Evolutionary conservation across 305 asterid species (phyloP).

Genomic region (Solanum hybrid): DNA sequence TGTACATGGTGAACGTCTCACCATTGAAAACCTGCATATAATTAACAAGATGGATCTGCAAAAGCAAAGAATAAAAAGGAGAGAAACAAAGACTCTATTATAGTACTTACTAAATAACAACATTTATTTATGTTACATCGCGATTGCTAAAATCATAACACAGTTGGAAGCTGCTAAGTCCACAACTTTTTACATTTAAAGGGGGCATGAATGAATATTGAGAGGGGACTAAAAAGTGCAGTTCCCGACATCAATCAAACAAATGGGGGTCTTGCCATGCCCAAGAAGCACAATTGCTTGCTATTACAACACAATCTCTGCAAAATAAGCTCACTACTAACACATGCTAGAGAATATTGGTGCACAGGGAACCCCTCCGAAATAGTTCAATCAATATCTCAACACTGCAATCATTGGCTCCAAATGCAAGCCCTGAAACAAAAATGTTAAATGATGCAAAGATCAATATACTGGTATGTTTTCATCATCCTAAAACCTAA

Average conservation of each 20-base stretch:
- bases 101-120: too few species aligned
- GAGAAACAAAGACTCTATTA: background rate
- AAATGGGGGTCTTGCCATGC: background rate
- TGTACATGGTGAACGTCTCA: background rate
- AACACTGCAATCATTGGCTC: background rate
- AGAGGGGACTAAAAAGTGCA: background rate
- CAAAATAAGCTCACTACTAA: background rate
- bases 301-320: background rate
- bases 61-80: background rate
- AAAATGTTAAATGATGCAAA: background rate
- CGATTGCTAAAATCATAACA: background rate
- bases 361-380: background rate
- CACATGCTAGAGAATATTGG: background rate
- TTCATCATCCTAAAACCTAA: background rate
- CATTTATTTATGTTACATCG: background rate
- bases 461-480: background rate
- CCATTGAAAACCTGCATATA: background rate
- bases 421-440: slow-evolving; percentile 4
- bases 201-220: background rate
- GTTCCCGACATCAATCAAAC: background rate
- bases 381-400: background rate
- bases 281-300: background rate
- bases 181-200: background rate
- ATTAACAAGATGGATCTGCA: background rate
- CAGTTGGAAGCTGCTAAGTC: background rate